Base-by-base conservation (phyloP, 768 basidiomycete species). In the Xanthoconium purpureum region DNA sequence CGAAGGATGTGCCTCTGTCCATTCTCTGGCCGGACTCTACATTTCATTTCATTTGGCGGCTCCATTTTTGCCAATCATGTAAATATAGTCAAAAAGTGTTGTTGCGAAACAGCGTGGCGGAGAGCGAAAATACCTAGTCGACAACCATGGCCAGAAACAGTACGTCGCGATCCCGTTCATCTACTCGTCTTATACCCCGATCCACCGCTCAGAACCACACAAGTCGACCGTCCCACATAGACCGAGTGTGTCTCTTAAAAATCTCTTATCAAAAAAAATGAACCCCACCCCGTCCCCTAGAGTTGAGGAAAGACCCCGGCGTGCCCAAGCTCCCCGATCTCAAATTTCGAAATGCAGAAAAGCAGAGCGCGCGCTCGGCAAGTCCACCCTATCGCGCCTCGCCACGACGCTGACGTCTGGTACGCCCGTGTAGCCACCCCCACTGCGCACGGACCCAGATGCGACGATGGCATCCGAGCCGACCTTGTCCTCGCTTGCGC, bases 301-400 rank as follows among this genome's bases (percentile, higher is more conserved):
- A 89, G 67, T 75, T 93, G 39, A 93, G 89, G 73, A 94, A 91
- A 67, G 94, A 96, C 69, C 89, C 90, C 36, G 94, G 93, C 17
- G 76, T 97, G 3, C 94, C 94, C 7, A 85, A 88, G 65, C 80
- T 96, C 3, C 87, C 90, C 15, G 78, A 84, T 72, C 74, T 89
- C 47, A 91, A 90, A 74, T 74, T 75, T 33, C 75, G 78, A 56
- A 80, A 81, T 74, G 77, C 77, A 53, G 79, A 75, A 38, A 81
- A 78, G 55, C 76, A 78, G 40, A 78, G 75, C 51, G 72, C 73
- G 20, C 76, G 71, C 24, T 65, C 72, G 39, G 81, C 77, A 59
- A 52, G 78, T 78, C 42, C 12, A 28, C 28, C 36, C 17, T 10
- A 17, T 14, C 29, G 37, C 2, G 36, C 2, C 30, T 42, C 10